Evolutionary conservation across 306 rosid genomes (phyloP).

Genomic region (Inga laurina): DNA sequence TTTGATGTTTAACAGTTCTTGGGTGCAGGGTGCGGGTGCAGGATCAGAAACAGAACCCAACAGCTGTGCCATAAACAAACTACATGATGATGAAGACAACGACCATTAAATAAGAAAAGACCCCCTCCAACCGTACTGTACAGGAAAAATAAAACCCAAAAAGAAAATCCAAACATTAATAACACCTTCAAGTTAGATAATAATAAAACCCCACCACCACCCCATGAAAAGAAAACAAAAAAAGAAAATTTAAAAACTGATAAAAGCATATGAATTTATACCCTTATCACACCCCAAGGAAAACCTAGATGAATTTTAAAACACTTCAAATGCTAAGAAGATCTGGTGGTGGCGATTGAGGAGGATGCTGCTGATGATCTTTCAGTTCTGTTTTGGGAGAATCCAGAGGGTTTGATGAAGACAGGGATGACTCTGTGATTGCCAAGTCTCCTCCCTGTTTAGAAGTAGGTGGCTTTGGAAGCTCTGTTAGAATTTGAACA

Average conservation of each 20-base stretch:
- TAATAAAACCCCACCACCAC: slow-evolving; percentile 29
- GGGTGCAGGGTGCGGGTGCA: not conserved
- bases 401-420: slow-evolving; percentile 45
- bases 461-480: slow-evolving; percentile 66
- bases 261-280: slow-evolving; percentile 24
- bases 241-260: not conserved
- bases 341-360: slow-evolving; percentile 72
- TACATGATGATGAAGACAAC: slow-evolving; percentile 35
- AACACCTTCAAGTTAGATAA: slow-evolving; percentile 52
- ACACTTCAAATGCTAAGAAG: slow-evolving; percentile 85
- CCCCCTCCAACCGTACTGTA: slow-evolving; percentile 75
- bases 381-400: slow-evolving; percentile 56
- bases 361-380: slow-evolving; percentile 53
- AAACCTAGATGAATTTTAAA: slow-evolving; percentile 30
- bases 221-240: slow-evolving; percentile 28
- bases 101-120: slow-evolving; percentile 29
- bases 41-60: slow-evolving; percentile 40
- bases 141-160: slow-evolving; percentile 27
- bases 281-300: slow-evolving; percentile 45
- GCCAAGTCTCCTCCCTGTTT: slow-evolving; percentile 54
- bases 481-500: slow-evolving; percentile 76
- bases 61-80: slow-evolving; percentile 35
- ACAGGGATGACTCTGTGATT: slow-evolving; percentile 47
- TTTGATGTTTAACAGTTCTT: slow-evolving; percentile 30
- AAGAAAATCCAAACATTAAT: slow-evolving; percentile 45